Evolutionary conservation across 306 rosid genomes (phyloP).

Genomic region (Coriaria nepalensis): DNA sequence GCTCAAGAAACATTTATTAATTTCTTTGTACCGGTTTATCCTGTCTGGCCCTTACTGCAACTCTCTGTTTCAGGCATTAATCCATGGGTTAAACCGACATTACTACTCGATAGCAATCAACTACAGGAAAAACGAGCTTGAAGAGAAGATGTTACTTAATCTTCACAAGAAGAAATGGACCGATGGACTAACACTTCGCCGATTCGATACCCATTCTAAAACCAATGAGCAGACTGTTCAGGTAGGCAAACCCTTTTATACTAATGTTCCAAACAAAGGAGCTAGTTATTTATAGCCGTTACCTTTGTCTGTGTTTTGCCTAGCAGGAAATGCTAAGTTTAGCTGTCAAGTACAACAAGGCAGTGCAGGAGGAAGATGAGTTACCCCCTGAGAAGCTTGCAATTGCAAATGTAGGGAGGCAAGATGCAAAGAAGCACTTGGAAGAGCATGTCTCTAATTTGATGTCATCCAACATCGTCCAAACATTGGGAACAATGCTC

Average conservation of each 20-base stretch:
- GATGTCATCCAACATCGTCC: slow-evolving; percentile 91
- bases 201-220: slow-evolving; percentile 75
- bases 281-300: too few relatives aligned
- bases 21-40: slow-evolving; percentile 3
- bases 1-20: neutral
- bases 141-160: slow-evolving; percentile 87
- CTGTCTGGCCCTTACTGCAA: slow-evolving; percentile 12
- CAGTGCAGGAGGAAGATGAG: slow-evolving; percentile 95
- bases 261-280: too few relatives aligned
- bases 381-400: slow-evolving; percentile 81
- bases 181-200: slow-evolving; percentile 71
- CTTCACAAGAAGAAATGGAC: slow-evolving; percentile 99
- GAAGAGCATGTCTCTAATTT: slow-evolving; percentile 87
- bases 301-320: neutral
- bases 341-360: slow-evolving; percentile 77
- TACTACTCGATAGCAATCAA: slow-evolving; percentile 86
- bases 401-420: slow-evolving; percentile 88
- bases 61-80: slow-evolving; percentile 56
- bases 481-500: slow-evolving; percentile 88
- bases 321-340: slow-evolving; percentile 72
- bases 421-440: slow-evolving; percentile 92
- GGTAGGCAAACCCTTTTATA: slow-evolving; percentile 21
- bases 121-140: slow-evolving; percentile 87
- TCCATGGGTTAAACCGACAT: slow-evolving; percentile 92
- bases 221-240: slow-evolving; percentile 91